Base-by-base conservation (phyloP, 345 rosid species). In the Salix koriyanagi region DNA sequence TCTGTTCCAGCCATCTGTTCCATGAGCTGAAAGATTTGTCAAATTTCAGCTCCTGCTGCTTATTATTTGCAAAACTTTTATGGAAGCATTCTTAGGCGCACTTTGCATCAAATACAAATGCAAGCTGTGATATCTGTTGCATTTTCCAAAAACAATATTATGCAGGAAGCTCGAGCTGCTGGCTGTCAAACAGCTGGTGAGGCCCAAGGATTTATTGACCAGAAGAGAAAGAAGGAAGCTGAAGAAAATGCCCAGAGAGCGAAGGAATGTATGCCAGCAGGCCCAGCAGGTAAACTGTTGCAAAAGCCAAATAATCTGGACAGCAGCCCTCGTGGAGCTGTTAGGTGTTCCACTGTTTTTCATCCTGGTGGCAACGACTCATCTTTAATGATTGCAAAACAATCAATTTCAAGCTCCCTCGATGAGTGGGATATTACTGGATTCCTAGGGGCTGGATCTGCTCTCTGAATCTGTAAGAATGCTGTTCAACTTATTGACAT, bases 91-190 rank as follows among this genome's bases (percentile, higher is more conserved):
- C 44, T 41, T 69, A 16, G 3, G 52, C 25, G 14, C 42, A 15
- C 25, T 71, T 41, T 39, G 26, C 14, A 25, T 21, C 7, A 9
- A 19, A 11, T 18, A 28, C 39, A 34, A 19, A 36, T 39, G 44
- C 34, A 16, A 26, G 3, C 3, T 73, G 23, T 60, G n/a, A 30
- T 41, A 56, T 44, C 46, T 23, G 14, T n/a, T 19, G 10, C 69
- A 76, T 52, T 32, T 39, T 15, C 32, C 32, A 36, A 64, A 60
- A 46, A 39, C 4, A 21, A 64, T 64, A 60, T 52, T 42, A 16
- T 82, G 81, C 91, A 96, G 99, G 96, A 90, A 81, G 99, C 98
- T 79, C 91, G 91, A 76, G 87, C 88, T 77, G 90, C 92, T 81
- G 94, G 97, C 77, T 93, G 89, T 76, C 82, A 70, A 76, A 90